Base-by-base conservation (phyloP, 441 rosid species). In the Melastoma candidum region DNA sequence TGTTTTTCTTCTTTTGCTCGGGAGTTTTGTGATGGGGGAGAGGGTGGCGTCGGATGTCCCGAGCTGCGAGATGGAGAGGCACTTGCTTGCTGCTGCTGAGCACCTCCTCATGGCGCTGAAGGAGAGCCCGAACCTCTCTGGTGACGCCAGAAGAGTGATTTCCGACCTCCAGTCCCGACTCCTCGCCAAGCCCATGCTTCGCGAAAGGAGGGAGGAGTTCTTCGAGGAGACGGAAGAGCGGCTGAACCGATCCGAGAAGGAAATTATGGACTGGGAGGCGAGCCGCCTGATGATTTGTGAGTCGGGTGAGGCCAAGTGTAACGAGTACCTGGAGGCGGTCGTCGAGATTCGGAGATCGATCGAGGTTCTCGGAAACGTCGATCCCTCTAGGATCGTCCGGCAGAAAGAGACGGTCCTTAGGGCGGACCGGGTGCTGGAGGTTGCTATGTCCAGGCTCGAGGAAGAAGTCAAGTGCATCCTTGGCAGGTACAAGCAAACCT, bases 361-460 rank as follows among this genome's bases (percentile, higher is more conserved):
- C 7, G 54, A 29, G 26, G 48, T 26, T 55, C 26, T 14, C 26
- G 54, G 49, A 26, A 11, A 27, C 17, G 11, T 27, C 49, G 26
- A 17, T 12, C 49, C 55, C 2, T 11, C n/a, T 5, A 58, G 54
- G 46, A 47, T 48, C 24, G 50, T 0, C 11, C 48, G 44, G 54
- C 66, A 48, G 60, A 49, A 48, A 50, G 66, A 62, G 8, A 48
- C 54, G 12, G 13, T 27, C 29, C 24, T 62, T 44, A 39, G 55
- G 1, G 66, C 59, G 7, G 47, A 54, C 43, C 5, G 46, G 39
- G 32, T 62, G 53, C 43, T 62, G 66, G 49, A 62, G 60, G 48
- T 26, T 43, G 66, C 66, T 22, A 62, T 62, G 60, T 62, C 66
- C 10, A 54, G 46, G 60, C 56, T 62, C 13, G 46, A 44, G 11